Evolutionary conservation across 2,329 filamentous ascomycete genomes (phyloP).

Genomic region (Fonsecaea erecta): DNA sequence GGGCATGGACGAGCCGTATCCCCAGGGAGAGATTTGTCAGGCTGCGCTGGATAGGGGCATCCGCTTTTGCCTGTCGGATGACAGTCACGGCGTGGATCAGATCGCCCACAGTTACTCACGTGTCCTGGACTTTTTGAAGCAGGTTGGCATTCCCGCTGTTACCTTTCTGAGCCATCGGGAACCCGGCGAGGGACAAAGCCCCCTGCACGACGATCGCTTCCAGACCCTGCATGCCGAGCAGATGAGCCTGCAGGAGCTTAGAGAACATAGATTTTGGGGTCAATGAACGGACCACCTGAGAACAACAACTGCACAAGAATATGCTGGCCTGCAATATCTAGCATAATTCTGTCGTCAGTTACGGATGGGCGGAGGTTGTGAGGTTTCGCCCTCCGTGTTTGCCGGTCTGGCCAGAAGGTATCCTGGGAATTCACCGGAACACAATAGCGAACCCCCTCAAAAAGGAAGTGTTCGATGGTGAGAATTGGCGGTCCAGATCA

Average conservation of each 20-base stretch:
- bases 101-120: constrained; percentile 81
- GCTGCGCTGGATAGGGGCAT: constrained; percentile 75
- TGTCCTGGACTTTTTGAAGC: constrained; percentile 71
- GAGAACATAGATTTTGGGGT: constrained; percentile 19
- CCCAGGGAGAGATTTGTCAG: constrained; percentile 75
- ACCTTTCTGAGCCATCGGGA: constrained; percentile 43
- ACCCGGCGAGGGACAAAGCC: background rate
- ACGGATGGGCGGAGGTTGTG: background rate
- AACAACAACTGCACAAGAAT: background rate
- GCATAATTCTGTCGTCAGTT: too few species aligned
- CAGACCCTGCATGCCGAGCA: constrained; percentile 11
- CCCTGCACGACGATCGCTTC: constrained; percentile 20
- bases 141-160: constrained; percentile 45
- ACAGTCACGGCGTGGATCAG: constrained; percentile 88
- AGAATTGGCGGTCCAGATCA: background rate
- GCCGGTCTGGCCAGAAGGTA: background rate
- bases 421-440: background rate
- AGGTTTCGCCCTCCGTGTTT: background rate
- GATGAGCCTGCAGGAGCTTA: constrained; percentile 21
- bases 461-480: background rate
- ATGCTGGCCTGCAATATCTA: background rate
- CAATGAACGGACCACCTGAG: background rate
- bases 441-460: background rate
- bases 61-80: constrained; percentile 88
- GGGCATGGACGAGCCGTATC: constrained; percentile 89